These are phyloP conservation scores for Nothophoma quercina DNA, from an alignment of 2,329 filamentous ascomycete genomes.

Conservation along the genomic window DNA sequence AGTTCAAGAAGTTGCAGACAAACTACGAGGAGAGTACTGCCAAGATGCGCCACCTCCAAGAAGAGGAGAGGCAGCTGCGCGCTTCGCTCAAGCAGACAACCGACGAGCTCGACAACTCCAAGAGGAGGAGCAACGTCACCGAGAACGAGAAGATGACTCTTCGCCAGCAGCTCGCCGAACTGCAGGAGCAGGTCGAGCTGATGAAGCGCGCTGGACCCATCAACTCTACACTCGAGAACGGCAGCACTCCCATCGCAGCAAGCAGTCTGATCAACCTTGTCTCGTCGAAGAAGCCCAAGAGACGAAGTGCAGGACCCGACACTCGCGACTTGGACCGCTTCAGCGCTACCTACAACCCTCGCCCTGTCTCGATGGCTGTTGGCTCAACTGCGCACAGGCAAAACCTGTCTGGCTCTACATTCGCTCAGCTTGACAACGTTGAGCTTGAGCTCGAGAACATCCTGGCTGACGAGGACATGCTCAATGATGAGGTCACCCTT, in stretches of 20 bases:
- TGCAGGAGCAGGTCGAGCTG: conserved; percentile 91
- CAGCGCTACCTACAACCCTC: conserved; percentile 90
- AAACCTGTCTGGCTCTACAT: conserved; percentile 76
- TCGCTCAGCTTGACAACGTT: conserved; percentile 86
- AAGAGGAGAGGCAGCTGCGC: conserved; percentile 86
- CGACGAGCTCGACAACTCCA: conserved; percentile 80
- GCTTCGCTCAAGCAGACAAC: conserved; percentile 82
- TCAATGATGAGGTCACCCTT: conserved; percentile 97
- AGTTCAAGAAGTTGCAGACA: conserved; percentile 89
- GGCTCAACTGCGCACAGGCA: conserved; percentile 70
- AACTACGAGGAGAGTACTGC: conserved; percentile 89
- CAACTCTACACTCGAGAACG: conserved; percentile 72
- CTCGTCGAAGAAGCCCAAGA: conserved; percentile 95
- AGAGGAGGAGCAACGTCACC: conserved; percentile 74
- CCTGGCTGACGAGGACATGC: conserved; percentile 90
- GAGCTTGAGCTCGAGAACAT: conserved; percentile 94
- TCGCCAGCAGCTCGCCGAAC: conserved; percentile 84
- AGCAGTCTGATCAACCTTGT: conserved; percentile 95
- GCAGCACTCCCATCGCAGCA: conserved; percentile 58
- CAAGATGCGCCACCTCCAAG: conserved; percentile 92
- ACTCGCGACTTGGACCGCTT: conserved; percentile 86
- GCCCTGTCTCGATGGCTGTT: conserved; percentile 95
- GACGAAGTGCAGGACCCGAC: conserved; percentile 89
- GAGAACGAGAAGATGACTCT: conserved; percentile 87
- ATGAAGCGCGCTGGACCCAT: conserved; percentile 79